Evolutionary conservation across 495 filamentous ascomycete genomes (phyloP).

Genomic region (Parmelia sp.): DNA sequence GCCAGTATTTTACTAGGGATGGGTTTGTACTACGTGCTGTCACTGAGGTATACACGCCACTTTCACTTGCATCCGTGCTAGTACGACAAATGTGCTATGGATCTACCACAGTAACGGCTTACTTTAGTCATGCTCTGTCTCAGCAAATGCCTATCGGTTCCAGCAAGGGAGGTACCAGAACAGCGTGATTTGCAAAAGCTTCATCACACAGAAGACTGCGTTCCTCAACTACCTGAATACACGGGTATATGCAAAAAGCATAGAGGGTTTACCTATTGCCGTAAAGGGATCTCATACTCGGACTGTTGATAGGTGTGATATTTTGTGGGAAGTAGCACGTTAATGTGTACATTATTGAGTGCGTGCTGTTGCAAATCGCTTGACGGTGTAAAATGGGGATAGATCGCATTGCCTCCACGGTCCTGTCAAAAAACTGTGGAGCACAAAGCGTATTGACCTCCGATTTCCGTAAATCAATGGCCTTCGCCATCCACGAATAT

Average conservation of each 20-base stretch:
- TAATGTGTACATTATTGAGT: not conserved
- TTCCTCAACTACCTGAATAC: slow-evolving; percentile 40
- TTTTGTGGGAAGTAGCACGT: not conserved
- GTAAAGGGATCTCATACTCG: not conserved
- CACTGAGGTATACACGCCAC: not conserved
- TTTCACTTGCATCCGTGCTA: not conserved
- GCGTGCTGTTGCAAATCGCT: not conserved
- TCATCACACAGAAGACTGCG: slow-evolving; percentile 9
- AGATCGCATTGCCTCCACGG: not conserved
- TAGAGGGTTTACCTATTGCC: not conserved
- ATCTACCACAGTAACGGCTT: too few species aligned
- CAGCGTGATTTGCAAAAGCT: not conserved
- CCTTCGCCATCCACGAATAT: not conserved
- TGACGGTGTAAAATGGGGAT: not conserved
- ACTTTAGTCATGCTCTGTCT: not conserved
- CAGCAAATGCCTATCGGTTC: not conserved
- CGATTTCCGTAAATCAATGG: not conserved
- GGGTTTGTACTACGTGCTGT: not conserved
- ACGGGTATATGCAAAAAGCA: slow-evolving; percentile 40
- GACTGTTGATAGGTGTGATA: not conserved
- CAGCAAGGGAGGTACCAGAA: not conserved
- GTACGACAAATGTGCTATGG: not conserved
- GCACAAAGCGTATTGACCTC: not conserved
- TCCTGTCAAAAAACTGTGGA: not conserved
- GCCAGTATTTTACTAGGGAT: not conserved